These are phyloP conservation scores for Calvatia gigantea DNA, from an alignment of 768 basidiomycete species.

Conservation along the genomic window DNA sequence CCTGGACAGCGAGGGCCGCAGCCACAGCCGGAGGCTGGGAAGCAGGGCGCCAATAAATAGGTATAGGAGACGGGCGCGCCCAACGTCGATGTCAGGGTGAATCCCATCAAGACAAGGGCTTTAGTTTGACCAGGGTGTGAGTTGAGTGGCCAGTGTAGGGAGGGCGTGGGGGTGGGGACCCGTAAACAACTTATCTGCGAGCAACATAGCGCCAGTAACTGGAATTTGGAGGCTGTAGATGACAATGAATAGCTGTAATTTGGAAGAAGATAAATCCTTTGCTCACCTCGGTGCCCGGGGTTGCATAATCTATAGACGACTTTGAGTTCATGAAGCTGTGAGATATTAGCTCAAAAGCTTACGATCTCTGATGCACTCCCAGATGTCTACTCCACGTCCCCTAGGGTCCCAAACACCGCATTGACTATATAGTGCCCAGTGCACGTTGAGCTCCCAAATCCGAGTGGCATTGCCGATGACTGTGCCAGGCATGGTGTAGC, in stretches of 20 bases:
- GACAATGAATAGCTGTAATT: not conserved
- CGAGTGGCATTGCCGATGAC: slow-evolving; percentile 65
- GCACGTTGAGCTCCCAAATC: slow-evolving; percentile 66
- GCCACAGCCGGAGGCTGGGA: not conserved
- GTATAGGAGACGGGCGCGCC: not conserved
- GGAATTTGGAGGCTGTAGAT: slow-evolving; percentile 33
- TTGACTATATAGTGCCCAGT: slow-evolving; percentile 64
- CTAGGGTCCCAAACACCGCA: slow-evolving; percentile 71
- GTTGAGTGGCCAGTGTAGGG: not conserved
- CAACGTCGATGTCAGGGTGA: not conserved
- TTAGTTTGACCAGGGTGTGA: not conserved
- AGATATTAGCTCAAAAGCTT: no score
- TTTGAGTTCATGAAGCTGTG: no score
- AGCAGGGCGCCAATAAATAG: slow-evolving; percentile 4
- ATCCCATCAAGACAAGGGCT: not conserved
- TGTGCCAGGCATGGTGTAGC: slow-evolving; percentile 34
- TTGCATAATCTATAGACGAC: slow-evolving; percentile 50
- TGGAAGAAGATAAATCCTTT: not conserved
- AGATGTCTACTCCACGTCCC: slow-evolving; percentile 66
- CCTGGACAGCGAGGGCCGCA: not conserved
- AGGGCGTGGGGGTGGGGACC: not conserved
- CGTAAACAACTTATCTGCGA: slow-evolving; percentile 31
- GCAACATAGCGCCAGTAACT: slow-evolving; percentile 47
- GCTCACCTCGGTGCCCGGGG: slow-evolving; percentile 42
- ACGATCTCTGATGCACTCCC: slow-evolving; percentile 74